Evolutionary conservation across 805 yeast species (phyloP), one percentile per base, ranked within the genome.

Genomic region (Sugiyamaella valdiviana): DNA sequence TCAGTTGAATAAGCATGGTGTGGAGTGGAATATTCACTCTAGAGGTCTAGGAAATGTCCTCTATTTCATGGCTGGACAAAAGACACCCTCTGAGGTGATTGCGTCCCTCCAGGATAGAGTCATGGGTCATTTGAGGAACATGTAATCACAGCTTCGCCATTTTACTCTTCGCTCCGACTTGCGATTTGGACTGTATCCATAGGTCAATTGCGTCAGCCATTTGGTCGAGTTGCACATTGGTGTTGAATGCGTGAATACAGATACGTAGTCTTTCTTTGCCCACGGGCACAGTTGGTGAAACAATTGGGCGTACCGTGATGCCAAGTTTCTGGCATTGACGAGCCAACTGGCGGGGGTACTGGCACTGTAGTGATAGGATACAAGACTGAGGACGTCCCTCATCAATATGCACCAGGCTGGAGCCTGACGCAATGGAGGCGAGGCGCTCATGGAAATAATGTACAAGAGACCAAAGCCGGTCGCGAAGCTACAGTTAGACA

Each of bases 31-130:
- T 24, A 45, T 56, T 5, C 57, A 58, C 42, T 45, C 53, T 15
- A 49, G 61, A 37, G 52, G 42, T 7, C 53, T 58, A 20, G 62
- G 62, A 17, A 58, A 56, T 39, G 61, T 58, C 24, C 42, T 58
- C 6, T 58, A 58, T 39, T 15, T 58, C 15, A 56, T 58, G 60
- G 49, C 53, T 10, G 42, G 53, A 3, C 50, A 46, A 24, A 24
- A 42, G 4, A 29, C 53, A 6, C 12, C 46, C 1, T 15, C 5
- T 5, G 51, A 43, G 15, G 43, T 22, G 3, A 24, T 46, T 9
- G 19, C 15, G 16, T 3, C 12, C 17, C 22, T 51, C 15, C 46
- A 49, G 36, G 43, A 42, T n/a, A 42, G 41, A 23, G 21, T 51
- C 16, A 5, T 20, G 16, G 16, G 16, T 7, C 24, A 21, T 36